A percentile compares a stretch with the other conserved stretches of the same genome.
These are phyloP conservation scores for Coleophoma crateriformis DNA, from an alignment of 2,329 filamentous ascomycete genomes.

Conservation along the genomic window DNA sequence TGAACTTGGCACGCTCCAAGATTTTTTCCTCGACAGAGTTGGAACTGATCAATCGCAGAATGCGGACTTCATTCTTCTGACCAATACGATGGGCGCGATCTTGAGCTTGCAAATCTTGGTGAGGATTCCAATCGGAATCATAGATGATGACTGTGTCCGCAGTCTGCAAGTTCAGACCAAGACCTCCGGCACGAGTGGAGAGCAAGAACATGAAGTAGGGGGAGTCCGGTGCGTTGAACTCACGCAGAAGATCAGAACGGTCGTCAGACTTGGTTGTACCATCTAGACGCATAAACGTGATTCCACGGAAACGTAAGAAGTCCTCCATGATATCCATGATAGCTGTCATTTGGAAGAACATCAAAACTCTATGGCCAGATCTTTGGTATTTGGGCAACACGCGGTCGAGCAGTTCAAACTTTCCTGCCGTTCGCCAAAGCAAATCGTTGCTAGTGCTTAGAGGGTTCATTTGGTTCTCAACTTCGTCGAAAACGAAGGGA, in stretches of 20 bases:
- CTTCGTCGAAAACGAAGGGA: slow-evolving; percentile 96
- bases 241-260: slow-evolving; percentile 79
- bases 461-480: slow-evolving; percentile 98
- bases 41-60: slow-evolving; percentile 89
- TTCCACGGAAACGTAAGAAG: slow-evolving; percentile 77
- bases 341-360: slow-evolving; percentile 99
- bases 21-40: slow-evolving; percentile 99
- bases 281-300: slow-evolving; percentile 87
- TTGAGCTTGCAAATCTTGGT: slow-evolving; percentile 97
- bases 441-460: slow-evolving; percentile 82
- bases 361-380: slow-evolving; percentile 89
- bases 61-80: slow-evolving; percentile 98
- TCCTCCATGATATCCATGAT: slow-evolving; percentile 99
- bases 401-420: slow-evolving; percentile 92
- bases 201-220: slow-evolving; percentile 97
- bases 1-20: slow-evolving; percentile 91
- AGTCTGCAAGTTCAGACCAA: slow-evolving; percentile 94
- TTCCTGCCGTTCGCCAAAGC: slow-evolving; percentile 91
- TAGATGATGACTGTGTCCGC: slow-evolving; percentile 99
- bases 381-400: slow-evolving; percentile 89
- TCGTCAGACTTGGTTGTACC: slow-evolving; percentile 98
- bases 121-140: slow-evolving; percentile 99
- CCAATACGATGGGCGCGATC: slow-evolving; percentile 99
- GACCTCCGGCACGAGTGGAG: slow-evolving; percentile 96
- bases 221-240: slow-evolving; percentile 86